Percentiles rank a stretch among this genome's conserved stretches.
These are phyloP conservation scores for Floccularia luteovirens DNA, from an alignment of 768 basidiomycete species.

Conservation along the genomic window DNA sequence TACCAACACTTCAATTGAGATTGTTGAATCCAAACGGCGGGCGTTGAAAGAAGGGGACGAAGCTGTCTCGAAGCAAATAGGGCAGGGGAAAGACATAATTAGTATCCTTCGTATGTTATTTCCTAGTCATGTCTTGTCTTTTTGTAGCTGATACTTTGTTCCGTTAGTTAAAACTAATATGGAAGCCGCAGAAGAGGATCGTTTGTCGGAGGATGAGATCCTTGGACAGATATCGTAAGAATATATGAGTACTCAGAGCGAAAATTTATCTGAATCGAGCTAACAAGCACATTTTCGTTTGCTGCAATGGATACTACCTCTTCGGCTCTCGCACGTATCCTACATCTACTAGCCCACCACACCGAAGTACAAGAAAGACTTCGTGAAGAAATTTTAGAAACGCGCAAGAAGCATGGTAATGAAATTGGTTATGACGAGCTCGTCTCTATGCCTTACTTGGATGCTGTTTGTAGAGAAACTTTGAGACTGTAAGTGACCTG, in stretches of 20 bases:
- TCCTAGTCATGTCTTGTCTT: neutral
- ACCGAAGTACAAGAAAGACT: slow-evolving; percentile 25
- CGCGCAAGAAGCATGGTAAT: slow-evolving; percentile 13
- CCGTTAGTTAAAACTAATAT: slow-evolving; percentile 26
- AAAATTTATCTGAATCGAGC: too few species aligned
- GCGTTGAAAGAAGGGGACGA: neutral
- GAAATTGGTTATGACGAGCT: slow-evolving; percentile 22
- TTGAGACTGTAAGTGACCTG: slow-evolving; percentile 19
- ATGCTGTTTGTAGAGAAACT: slow-evolving; percentile 25
- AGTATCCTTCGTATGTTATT: neutral
- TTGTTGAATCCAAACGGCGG: neutral
- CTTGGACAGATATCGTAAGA: slow-evolving; percentile 26
- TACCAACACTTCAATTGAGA: neutral
- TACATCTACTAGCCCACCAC: slow-evolving; percentile 15
- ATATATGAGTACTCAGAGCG: too few species aligned
- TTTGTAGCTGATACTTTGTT: neutral
- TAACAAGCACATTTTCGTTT: too few species aligned
- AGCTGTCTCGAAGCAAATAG: neutral
- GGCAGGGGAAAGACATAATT: slow-evolving; percentile 1
- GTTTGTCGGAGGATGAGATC: slow-evolving; percentile 26
- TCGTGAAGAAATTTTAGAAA: slow-evolving; percentile 15
- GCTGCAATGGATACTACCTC: too few species aligned
- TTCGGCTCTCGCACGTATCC: slow-evolving; percentile 18
- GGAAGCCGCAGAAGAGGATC: slow-evolving; percentile 19
- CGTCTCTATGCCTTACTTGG: slow-evolving; percentile 21